Percentiles rank a stretch among this genome's conserved stretches.
Evolutionary conservation across 176 grass and related monocot genomes (phyloP).

Genomic region (Typha latifolia): DNA sequence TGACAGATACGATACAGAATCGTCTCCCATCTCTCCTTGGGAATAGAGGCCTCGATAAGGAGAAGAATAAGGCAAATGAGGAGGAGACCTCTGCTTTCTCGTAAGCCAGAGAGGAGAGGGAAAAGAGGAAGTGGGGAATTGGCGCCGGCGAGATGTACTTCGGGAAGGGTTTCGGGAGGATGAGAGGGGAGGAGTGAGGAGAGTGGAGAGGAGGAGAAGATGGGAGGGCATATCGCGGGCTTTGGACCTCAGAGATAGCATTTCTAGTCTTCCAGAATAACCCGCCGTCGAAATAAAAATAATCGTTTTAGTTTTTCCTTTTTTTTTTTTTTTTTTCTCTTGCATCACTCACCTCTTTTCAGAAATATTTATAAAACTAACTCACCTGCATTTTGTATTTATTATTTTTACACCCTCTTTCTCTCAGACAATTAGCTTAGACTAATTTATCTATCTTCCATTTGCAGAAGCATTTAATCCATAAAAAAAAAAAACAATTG

Average conservation of each 20-base stretch:
- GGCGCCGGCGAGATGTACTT: not conserved
- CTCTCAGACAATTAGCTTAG: too few relatives aligned
- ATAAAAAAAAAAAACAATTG: too few relatives aligned
- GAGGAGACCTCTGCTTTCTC: not conserved
- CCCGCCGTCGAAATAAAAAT: not conserved
- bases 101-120: not conserved
- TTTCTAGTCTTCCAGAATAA: not conserved
- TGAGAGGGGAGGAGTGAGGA: slow-evolving; percentile 26
- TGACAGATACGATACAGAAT: slow-evolving; percentile 50
- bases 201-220: slow-evolving; percentile 4
- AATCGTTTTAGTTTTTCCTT: too few relatives aligned
- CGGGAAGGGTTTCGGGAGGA: not conserved
- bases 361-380: too few relatives aligned
- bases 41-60: not conserved
- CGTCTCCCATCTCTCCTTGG: slow-evolving; percentile 13
- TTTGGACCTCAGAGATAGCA: slow-evolving; percentile 25
- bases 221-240: slow-evolving; percentile 9
- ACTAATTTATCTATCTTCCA: too few relatives aligned
- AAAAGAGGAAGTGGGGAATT: not conserved
- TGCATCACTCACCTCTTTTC: too few relatives aligned
- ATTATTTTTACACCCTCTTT: too few relatives aligned
- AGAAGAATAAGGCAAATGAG: not conserved
- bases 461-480: too few relatives aligned
- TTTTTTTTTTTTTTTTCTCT: too few relatives aligned
- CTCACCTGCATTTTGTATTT: too few relatives aligned